Evolutionary conservation across 768 basidiomycete genomes (phyloP).

Genomic region (Lenzites betulinus): DNA sequence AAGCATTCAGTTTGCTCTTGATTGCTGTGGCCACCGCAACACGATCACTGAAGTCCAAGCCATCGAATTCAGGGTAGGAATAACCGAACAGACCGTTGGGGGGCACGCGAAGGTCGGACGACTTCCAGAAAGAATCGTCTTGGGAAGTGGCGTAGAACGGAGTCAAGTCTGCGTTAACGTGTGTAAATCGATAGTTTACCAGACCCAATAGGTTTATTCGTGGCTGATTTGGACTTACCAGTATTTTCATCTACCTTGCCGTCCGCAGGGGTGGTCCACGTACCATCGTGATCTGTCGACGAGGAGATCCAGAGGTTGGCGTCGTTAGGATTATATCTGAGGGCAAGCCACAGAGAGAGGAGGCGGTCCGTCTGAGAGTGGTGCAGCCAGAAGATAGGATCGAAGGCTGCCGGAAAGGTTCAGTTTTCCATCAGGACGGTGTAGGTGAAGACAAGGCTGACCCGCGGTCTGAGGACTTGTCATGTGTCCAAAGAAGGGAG

Average conservation of each 20-base stretch:
- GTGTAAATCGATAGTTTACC: not conserved
- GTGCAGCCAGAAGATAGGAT: conserved; percentile 56
- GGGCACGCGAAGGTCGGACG: conserved; percentile 33
- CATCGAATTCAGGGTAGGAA: conserved; percentile 53
- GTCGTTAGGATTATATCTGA: conserved; percentile 30
- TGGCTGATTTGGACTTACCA: too few relatives aligned
- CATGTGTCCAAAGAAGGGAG: conserved; percentile 49
- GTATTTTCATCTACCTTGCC: conserved; percentile 11
- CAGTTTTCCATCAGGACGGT: not conserved
- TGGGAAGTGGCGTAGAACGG: conserved; percentile 44
- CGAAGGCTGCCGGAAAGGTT: conserved; percentile 39
- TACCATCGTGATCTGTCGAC: not conserved
- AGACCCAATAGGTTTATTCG: conserved; percentile 33
- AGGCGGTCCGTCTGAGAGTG: conserved; percentile 55
- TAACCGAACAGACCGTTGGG: conserved; percentile 38
- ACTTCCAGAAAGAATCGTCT: conserved; percentile 41
- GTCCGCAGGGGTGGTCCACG: conserved; percentile 7
- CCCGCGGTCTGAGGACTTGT: conserved; percentile 39
- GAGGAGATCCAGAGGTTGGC: conserved; percentile 39
- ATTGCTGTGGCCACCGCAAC: conserved; percentile 35
- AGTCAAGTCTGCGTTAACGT: conserved; percentile 36
- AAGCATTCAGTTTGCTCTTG: conserved; percentile 33
- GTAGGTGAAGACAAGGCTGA: conserved; percentile 27
- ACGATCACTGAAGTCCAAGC: conserved; percentile 34
- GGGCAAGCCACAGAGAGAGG: conserved; percentile 49